Percentiles rank a stretch among this genome's conserved stretches.
These are phyloP conservation scores for Alternaria atra DNA, from an alignment of 2,329 filamentous ascomycete genomes.

Conservation along the genomic window DNA sequence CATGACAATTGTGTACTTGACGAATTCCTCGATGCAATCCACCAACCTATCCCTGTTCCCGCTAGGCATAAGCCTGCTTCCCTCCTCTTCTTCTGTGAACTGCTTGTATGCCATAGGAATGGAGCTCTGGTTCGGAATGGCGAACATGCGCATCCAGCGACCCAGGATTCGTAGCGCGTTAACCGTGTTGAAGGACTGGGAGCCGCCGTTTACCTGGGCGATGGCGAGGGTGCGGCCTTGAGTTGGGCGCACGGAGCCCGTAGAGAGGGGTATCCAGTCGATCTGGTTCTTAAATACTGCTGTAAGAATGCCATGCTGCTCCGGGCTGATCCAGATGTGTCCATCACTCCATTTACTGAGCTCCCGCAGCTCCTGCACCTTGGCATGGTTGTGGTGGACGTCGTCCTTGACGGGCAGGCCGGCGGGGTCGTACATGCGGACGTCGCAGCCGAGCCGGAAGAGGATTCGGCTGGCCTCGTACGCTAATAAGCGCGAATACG, in stretches of 20 bases:
- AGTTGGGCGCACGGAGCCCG: conserved; percentile 70
- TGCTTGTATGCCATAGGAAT: conserved; percentile 71
- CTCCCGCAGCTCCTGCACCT: conserved; percentile 69
- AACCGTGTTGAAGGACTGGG: conserved; percentile 73
- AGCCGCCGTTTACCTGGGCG: conserved; percentile 71
- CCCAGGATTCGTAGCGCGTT: conserved; percentile 72
- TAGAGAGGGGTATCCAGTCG: conserved; percentile 72
- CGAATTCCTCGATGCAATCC: conserved; percentile 75
- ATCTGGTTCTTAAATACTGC: conserved; percentile 75
- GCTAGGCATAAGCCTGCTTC: conserved; percentile 63
- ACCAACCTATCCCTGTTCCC: conserved; percentile 68
- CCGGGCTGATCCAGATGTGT: conserved; percentile 71
- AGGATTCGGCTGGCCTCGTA: conserved; percentile 69
- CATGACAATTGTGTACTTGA: conserved; percentile 74
- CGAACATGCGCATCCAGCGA: conserved; percentile 75
- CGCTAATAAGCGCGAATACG: conserved; percentile 68
- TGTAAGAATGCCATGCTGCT: conserved; percentile 73
- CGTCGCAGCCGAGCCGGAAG: conserved; percentile 71
- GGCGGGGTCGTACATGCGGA: conserved; percentile 68
- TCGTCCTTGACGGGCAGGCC: conserved; percentile 71
- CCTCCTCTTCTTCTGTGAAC: conserved; percentile 61
- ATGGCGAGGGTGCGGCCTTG: conserved; percentile 71
- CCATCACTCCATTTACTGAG: conserved; percentile 72
- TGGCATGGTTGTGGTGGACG: conserved; percentile 63
- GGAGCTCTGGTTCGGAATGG: conserved; percentile 71